Percentiles rank a stretch among this genome's conserved stretches.
Evolutionary conservation across 768 basidiomycete genomes (phyloP).

Genomic region (Omphalotus guepiniiformis): DNA sequence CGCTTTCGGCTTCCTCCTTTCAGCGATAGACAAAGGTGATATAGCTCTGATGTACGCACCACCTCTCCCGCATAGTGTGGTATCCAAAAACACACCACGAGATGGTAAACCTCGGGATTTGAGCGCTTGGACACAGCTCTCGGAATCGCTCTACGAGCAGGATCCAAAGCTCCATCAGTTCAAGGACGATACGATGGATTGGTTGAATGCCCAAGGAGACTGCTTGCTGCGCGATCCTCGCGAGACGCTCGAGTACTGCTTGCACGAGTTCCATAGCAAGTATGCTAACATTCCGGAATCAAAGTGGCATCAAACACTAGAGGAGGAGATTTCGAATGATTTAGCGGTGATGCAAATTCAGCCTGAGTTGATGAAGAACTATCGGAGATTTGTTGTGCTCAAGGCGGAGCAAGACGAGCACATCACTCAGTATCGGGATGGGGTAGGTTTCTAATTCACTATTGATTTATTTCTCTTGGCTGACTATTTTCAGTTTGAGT

Average conservation of each 20-base stretch:
- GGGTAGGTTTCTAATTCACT: constrained; percentile 1
- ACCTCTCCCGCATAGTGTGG: constrained; percentile 13
- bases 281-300: neutral
- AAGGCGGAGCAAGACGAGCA: constrained; percentile 25
- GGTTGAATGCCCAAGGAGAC: constrained; percentile 27
- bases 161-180: neutral
- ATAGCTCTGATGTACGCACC: constrained; percentile 53
- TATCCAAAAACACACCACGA: neutral
- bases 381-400: constrained; percentile 65
- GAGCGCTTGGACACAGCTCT: neutral
- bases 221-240: constrained; percentile 27
- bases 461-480: neutral
- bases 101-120: neutral
- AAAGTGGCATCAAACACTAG: constrained; percentile 26
- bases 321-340: constrained; percentile 46
- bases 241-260: constrained; percentile 39
- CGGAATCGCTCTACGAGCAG: neutral
- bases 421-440: neutral
- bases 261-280: constrained; percentile 31
- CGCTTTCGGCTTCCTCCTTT: constrained; percentile 36
- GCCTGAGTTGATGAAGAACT: constrained; percentile 53
- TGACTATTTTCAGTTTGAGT: constrained; percentile 3
- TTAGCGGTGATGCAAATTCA: constrained; percentile 55
- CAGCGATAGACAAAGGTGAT: constrained; percentile 51
- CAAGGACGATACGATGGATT: constrained; percentile 30